Evolutionary conservation across 2,329 filamentous ascomycete species (phyloP).

Genomic region (Davidsoniella australis): DNA sequence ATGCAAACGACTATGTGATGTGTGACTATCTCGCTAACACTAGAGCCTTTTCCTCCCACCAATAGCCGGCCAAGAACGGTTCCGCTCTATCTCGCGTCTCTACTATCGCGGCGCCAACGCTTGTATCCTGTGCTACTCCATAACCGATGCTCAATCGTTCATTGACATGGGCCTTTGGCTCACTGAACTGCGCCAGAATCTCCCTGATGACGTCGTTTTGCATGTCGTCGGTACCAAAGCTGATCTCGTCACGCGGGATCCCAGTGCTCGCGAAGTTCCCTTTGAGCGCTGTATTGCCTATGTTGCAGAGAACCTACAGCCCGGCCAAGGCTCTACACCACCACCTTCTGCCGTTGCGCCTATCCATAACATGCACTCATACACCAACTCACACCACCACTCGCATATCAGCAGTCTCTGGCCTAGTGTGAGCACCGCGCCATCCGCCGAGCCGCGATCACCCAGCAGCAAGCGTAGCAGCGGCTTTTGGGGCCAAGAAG

Average conservation of each 20-base stretch:
- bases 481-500: slow-evolving; percentile 80
- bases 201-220: slow-evolving; percentile 62
- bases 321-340: slow-evolving; percentile 48
- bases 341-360: slow-evolving; percentile 40
- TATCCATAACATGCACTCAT: slow-evolving; percentile 17
- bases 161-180: slow-evolving; percentile 88
- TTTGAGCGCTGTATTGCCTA: slow-evolving; percentile 95
- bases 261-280: slow-evolving; percentile 61
- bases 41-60: neutral
- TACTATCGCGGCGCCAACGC: slow-evolving; percentile 95
- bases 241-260: slow-evolving; percentile 77
- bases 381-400: slow-evolving; percentile 14
- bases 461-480: slow-evolving; percentile 50
- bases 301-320: slow-evolving; percentile 77
- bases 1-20: too few relatives aligned
- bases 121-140: slow-evolving; percentile 86
- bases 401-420: slow-evolving; percentile 6
- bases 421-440: slow-evolving; percentile 12
- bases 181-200: slow-evolving; percentile 63
- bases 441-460: slow-evolving; percentile 34
- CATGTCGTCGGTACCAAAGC: slow-evolving; percentile 93
- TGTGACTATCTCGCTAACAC: neutral
- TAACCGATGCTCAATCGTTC: slow-evolving; percentile 73
- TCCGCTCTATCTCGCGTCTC: slow-evolving; percentile 81
- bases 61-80: slow-evolving; percentile 75